These are phyloP conservation scores for Calocybe cyanea DNA, from an alignment of 768 basidiomycete genomes.

Conservation along the genomic window DNA sequence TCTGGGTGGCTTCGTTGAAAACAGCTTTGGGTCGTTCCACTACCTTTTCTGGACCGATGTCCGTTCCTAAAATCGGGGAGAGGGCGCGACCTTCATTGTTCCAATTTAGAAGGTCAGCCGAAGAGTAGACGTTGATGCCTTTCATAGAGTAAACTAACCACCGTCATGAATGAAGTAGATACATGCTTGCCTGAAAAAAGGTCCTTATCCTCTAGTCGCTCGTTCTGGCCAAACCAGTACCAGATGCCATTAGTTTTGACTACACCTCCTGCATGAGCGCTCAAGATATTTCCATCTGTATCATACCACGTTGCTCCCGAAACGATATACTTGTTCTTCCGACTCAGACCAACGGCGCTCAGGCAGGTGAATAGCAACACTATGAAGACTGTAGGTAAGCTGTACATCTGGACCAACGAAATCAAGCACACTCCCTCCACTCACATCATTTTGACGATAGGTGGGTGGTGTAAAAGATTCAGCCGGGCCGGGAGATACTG, in stretches of 20 bases:
- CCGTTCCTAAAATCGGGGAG: conserved; percentile 22
- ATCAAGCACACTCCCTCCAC: not conserved
- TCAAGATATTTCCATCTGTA: conserved; percentile 22
- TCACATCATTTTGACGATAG: not conserved
- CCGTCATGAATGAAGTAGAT: not conserved
- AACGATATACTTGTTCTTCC: conserved; percentile 24
- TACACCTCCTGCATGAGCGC: conserved; percentile 24
- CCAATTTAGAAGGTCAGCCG: conserved; percentile 25
- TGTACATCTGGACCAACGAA: not conserved
- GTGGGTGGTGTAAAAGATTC: not conserved
- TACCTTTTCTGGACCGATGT: conserved; percentile 22
- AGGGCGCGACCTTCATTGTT: conserved; percentile 23
- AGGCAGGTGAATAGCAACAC: not conserved
- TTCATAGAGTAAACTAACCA: conserved; percentile 2
- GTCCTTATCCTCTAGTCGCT: conserved; percentile 17
- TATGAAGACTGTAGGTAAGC: not conserved
- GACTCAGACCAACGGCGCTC: not conserved
- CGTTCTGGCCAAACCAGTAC: conserved; percentile 29
- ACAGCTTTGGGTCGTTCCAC: conserved; percentile 24
- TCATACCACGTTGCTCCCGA: conserved; percentile 27
- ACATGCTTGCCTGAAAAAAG: conserved; percentile 18
- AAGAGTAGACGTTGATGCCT: conserved; percentile 24
- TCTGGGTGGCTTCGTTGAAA: conserved; percentile 18
- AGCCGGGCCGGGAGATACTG: not conserved
- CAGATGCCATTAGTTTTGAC: conserved; percentile 20